Percentiles rank a stretch among this genome's conserved stretches.
Evolutionary conservation across 768 basidiomycete species (phyloP).

Genomic region (Boletus huronensis): DNA sequence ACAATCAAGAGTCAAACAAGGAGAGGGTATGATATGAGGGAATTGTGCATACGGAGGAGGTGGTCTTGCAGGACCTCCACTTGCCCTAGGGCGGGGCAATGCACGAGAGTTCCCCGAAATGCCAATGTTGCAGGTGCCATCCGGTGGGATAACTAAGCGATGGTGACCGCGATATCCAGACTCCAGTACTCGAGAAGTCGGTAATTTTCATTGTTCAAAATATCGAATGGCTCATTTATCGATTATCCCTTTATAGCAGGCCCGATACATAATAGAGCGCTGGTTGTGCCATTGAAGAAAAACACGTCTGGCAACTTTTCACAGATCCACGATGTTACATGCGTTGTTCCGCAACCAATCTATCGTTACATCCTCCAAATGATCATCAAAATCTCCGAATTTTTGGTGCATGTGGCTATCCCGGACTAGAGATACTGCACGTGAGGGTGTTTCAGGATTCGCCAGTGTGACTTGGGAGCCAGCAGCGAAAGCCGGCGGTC

Average conservation of each 20-base stretch:
- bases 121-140: slow-evolving; percentile 14
- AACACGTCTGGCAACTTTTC: not conserved
- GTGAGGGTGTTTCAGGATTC: slow-evolving; percentile 42
- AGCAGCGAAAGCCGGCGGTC: slow-evolving; percentile 41
- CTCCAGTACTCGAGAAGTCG: not conserved
- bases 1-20: slow-evolving; percentile 1
- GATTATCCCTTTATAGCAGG: not conserved
- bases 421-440: slow-evolving; percentile 48
- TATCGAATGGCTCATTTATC: too few species aligned
- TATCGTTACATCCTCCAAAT: slow-evolving; percentile 65
- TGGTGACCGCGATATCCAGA: not conserved
- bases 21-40: not conserved
- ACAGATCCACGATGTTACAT: slow-evolving; percentile 27
- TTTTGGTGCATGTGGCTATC: slow-evolving; percentile 49
- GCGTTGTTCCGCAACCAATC: slow-evolving; percentile 46
- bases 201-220: too few species aligned
- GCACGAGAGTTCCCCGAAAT: slow-evolving; percentile 54
- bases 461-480: slow-evolving; percentile 47
- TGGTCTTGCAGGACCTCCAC: slow-evolving; percentile 56
- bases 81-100: slow-evolving; percentile 50
- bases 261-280: too few species aligned
- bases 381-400: slow-evolving; percentile 81
- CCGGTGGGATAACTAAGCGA: not conserved
- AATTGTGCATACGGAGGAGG: slow-evolving; percentile 42
- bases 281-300: not conserved